Evolutionary conservation across 106 monocot species (phyloP), one percentile per base, ranked within the genome.

Genomic region (Gastrodia elata): DNA sequence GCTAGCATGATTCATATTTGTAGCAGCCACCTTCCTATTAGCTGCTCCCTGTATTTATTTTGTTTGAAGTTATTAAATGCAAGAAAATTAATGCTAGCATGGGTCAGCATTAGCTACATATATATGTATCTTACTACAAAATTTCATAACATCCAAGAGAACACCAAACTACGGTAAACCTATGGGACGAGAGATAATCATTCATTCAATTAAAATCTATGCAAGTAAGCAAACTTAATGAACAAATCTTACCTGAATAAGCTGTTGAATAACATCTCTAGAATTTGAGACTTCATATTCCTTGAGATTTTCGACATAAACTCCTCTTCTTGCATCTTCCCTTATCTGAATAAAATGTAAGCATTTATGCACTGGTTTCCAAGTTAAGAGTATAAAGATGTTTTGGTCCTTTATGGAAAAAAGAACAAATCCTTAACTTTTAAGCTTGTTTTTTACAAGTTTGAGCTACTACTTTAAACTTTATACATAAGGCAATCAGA

Each of bases 1-100:
- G 67, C 95, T 96, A 57, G 92, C 95, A 78, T 85, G 57, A 57
- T 96, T 96, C 92, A 96, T 96, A 81, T 92, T 96, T 64, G 95
- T 96, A 22, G 95, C 72, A 65, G 92, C 89, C 28, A 96, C 95
- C 82, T 96, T 96, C 72, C 95, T 82, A 71, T 92, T 96, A 73
- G 95, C 80, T 72, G 95, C 81, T 56, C 95, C 95, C 95, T 96
- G 75, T 37, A 64, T 69, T 69, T 8, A 40, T 39, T 69, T n/a
- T 8, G 22, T 26, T 40, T 40, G 2, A 24, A 69, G 41, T 35
- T 11, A 40, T 41, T 5, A 38, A 38, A 6, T 33, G 64, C 64
- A 65, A 35, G 18, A 65, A 35, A 65, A 33, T 6, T 11, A 13
- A 32, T 32, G 0, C 10, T 33, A 64, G 32, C 4, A 37, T 37